phyloP scores from a whole-genome alignment of 73 alveolate species.

The Halteria grandinella region DNA sequence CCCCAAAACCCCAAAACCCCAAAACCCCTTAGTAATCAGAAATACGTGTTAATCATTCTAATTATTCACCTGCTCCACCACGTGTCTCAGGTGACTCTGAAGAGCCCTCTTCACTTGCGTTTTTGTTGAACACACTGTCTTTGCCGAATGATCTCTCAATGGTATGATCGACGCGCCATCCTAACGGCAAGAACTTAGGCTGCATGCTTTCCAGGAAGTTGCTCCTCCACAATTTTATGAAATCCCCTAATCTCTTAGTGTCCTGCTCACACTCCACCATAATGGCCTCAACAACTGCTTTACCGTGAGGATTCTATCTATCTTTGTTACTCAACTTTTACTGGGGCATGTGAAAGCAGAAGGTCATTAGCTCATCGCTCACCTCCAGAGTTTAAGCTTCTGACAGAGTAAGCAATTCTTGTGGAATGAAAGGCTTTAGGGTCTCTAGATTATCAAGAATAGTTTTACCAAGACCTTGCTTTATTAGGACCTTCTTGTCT shows the following conservation, averaged over 20 bases:
- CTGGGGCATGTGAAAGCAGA: constrained; percentile 27
- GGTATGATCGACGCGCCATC: constrained; percentile 95
- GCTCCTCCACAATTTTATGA: constrained; percentile 92
- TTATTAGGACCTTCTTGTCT: neutral
- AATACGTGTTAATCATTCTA: no score
- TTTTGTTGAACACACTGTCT: neutral
- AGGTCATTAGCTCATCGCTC: constrained; percentile 2
- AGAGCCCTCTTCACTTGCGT: no score
- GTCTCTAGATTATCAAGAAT: neutral
- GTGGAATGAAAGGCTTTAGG: neutral
- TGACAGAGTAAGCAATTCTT: neutral
- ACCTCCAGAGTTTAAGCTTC: neutral
- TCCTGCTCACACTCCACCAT: constrained; percentile 52
- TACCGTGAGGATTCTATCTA: constrained; percentile 88
- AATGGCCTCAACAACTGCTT: constrained; percentile 82
- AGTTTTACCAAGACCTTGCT: neutral
- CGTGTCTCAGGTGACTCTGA: no score
- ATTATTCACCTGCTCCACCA: no score
- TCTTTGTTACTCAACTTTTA: constrained; percentile 58
- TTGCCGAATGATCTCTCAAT: constrained; percentile 90
- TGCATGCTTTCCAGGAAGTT: constrained; percentile 87
- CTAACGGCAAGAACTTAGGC: constrained; percentile 89
- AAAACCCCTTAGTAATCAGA: no score
- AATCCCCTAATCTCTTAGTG: constrained; percentile 70
- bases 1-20: neutral